Evolutionary conservation across 202 grass and related monocot genomes (phyloP).

Genomic region (Zoysia matrella): DNA sequence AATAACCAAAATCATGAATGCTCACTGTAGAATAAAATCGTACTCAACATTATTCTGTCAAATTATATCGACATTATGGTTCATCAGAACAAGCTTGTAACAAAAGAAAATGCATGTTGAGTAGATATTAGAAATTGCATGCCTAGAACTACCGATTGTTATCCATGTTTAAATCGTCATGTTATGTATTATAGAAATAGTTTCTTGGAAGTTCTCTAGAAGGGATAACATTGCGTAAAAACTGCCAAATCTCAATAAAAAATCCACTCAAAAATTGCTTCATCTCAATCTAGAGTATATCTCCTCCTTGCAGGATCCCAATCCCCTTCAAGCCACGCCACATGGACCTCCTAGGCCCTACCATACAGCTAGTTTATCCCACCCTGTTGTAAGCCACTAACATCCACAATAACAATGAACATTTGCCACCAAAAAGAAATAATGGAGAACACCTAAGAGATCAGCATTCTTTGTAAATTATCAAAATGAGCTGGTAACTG

Average conservation of each 20-base stretch:
- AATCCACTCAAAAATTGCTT: neutral
- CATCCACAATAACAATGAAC: neutral
- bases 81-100: neutral
- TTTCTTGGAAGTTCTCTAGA: neutral
- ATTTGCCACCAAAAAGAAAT: too few relatives aligned
- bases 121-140: neutral
- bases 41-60: conserved; percentile 6
- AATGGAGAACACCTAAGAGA: neutral
- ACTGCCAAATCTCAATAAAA: neutral
- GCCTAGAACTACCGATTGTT: neutral
- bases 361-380: neutral
- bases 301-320: neutral
- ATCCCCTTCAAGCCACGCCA: neutral
- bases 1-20: conserved; percentile 38
- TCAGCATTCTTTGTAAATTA: neutral
- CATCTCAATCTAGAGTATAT: neutral
- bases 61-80: neutral
- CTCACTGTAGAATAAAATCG: conserved; percentile 8
- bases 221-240: neutral
- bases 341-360: neutral
- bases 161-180: neutral
- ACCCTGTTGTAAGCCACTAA: neutral
- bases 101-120: neutral
- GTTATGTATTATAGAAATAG: neutral
- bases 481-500: neutral